A percentile compares a stretch with the other conserved stretches of the same genome.
Conservation (phyloP, 2,329 filamentous ascomycete genomes). For the Colletotrichum destructivum region DNA sequence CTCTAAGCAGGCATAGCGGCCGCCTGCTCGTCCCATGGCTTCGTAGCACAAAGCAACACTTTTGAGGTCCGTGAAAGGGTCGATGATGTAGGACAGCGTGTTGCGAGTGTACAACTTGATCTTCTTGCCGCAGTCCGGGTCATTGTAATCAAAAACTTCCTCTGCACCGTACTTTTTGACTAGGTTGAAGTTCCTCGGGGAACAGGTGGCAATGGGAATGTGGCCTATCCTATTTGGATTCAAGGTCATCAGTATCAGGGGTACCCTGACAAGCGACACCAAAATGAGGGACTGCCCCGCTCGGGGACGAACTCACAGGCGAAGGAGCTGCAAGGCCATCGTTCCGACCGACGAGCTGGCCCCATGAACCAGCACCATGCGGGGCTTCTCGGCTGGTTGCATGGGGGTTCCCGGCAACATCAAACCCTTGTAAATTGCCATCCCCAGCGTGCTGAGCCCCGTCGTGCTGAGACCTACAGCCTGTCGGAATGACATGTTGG, state of each 20-base stretch:
- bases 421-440: constrained; percentile 44
- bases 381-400: constrained; percentile 35
- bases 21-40: constrained; percentile 49
- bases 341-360: constrained; percentile 44
- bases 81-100: constrained; percentile 54
- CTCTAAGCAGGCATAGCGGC: constrained; percentile 18
- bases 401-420: constrained; percentile 43
- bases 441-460: constrained; percentile 41
- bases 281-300: not conserved
- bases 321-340: constrained; percentile 46
- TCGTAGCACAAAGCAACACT: constrained; percentile 55
- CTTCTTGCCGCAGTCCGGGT: constrained; percentile 47
- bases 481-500: constrained; percentile 39
- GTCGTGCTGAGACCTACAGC: constrained; percentile 42
- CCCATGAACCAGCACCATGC: constrained; percentile 46
- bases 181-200: constrained; percentile 58
- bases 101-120: constrained; percentile 53
- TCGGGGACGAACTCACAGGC: constrained; percentile 45
- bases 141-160: constrained; percentile 61
- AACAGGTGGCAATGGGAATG: constrained; percentile 55
- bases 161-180: constrained; percentile 59
- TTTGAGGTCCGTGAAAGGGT: constrained; percentile 52
- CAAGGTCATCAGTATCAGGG: not conserved
- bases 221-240: constrained; percentile 23
- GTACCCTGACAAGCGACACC: not conserved